Conservation (phyloP, 1,284 basidiomycete species). For the Trametes pubescens region DNA sequence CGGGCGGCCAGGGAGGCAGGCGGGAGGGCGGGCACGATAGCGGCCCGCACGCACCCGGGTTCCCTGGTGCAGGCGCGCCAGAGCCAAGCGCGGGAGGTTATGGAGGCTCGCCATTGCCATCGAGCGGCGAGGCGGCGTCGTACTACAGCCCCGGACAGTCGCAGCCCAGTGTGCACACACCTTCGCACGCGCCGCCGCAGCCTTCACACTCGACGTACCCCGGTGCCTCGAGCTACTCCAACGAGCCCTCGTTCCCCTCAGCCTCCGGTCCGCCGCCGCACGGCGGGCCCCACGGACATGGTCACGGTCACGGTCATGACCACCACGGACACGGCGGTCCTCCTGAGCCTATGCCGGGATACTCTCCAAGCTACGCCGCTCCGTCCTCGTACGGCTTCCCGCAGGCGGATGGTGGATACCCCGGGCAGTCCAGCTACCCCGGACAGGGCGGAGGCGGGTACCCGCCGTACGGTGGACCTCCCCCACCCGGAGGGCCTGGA, state of each 20-base stretch:
- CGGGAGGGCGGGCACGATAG: conserved; percentile 17
- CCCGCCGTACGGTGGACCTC: conserved; percentile 29
- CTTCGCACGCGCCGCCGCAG: conserved; percentile 24
- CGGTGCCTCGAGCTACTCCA: conserved; percentile 11
- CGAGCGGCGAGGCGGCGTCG: conserved; percentile 27
- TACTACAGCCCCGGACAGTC: conserved; percentile 24
- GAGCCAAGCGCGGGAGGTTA: conserved; percentile 14
- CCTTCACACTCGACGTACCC: conserved; percentile 22
- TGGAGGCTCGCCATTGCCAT: conserved; percentile 17
- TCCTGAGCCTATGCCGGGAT: conserved; percentile 14
- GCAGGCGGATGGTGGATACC: conserved; percentile 24
- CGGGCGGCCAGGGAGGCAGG: conserved; percentile 19
- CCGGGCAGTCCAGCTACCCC: conserved; percentile 27
- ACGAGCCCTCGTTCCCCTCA: conserved; percentile 15
- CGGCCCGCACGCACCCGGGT: neutral
- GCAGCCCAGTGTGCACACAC: conserved; percentile 15
- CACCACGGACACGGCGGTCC: neutral
- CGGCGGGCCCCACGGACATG: conserved; percentile 27
- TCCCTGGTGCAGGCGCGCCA: neutral
- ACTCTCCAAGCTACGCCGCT: conserved; percentile 32
- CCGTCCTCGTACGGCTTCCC: conserved; percentile 28
- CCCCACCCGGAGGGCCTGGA: conserved; percentile 15
- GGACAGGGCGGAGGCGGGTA: conserved; percentile 24
- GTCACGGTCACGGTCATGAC: conserved; percentile 2
- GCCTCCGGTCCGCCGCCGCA: conserved; percentile 9